Evolutionary conservation across 306 rosid species (phyloP).

Genomic region (Rubus parviflorus): DNA sequence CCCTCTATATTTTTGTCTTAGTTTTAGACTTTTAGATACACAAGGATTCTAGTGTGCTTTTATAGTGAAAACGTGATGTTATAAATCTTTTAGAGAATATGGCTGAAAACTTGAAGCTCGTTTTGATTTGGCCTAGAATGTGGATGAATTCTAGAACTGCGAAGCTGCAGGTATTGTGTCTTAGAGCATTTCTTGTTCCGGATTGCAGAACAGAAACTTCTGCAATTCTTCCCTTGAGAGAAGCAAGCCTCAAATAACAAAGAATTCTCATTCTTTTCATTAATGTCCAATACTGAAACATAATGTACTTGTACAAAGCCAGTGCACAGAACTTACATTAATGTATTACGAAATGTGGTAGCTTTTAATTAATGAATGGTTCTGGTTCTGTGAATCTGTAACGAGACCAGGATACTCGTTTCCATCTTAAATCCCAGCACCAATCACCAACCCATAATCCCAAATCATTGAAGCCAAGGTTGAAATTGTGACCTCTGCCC

Average conservation of each 20-base stretch:
- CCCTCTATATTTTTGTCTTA: neutral
- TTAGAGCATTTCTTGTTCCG: neutral
- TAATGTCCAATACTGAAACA: neutral
- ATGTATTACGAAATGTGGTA: neutral
- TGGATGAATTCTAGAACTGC: neutral
- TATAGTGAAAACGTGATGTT: neutral
- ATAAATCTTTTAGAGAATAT: neutral
- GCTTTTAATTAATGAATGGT: neutral
- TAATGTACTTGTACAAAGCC: neutral
- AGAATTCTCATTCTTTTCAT: neutral
- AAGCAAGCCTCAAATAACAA: neutral
- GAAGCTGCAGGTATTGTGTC: neutral
- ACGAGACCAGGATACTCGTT: neutral
- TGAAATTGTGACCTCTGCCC: neutral
- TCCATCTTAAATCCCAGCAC: neutral
- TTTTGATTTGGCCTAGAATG: neutral
- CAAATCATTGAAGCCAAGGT: neutral
- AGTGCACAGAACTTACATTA: neutral
- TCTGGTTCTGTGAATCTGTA: neutral
- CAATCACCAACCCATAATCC: neutral
- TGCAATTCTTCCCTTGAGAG: neutral
- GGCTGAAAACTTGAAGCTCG: neutral
- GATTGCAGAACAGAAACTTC: neutral
- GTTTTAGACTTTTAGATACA: slow-evolving; percentile 15
- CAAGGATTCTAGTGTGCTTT: slow-evolving; percentile 5